Conservation (phyloP, 768 basidiomycete species). For the Psilocybe sp. region DNA sequence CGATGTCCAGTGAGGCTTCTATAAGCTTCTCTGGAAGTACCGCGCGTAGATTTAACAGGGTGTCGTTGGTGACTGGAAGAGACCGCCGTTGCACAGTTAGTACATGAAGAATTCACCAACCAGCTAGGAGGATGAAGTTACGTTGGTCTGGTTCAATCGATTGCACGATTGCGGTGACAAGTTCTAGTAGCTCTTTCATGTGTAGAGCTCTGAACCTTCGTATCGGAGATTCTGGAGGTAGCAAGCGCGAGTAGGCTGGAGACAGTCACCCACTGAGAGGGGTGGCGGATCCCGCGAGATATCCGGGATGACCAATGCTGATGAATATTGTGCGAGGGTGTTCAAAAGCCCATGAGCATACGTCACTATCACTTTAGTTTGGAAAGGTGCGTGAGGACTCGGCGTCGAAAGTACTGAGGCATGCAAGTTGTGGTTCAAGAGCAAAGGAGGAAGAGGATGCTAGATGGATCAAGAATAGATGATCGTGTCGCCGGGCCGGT, state of each 20-base stretch:
- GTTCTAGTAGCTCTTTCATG: conserved; percentile 2
- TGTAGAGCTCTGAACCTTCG: neutral
- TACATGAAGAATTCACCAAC: neutral
- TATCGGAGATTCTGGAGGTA: neutral
- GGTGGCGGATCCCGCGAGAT: too few relatives aligned
- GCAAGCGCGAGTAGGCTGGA: neutral
- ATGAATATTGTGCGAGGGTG: too few relatives aligned
- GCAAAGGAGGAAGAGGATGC: too few relatives aligned
- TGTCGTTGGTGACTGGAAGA: conserved; percentile 39
- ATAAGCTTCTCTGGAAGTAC: conserved; percentile 64
- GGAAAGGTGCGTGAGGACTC: too few relatives aligned
- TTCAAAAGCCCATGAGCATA: too few relatives aligned
- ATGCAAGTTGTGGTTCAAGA: too few relatives aligned
- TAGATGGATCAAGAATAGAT: too few relatives aligned
- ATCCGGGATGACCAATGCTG: too few relatives aligned
- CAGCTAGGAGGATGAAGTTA: neutral
- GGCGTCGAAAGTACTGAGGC: too few relatives aligned
- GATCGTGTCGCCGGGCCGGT: too few relatives aligned
- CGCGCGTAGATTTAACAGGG: conserved; percentile 50
- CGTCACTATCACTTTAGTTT: too few relatives aligned
- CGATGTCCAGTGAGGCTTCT: conserved; percentile 71
- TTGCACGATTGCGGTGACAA: conserved; percentile 13
- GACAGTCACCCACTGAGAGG: too few relatives aligned
- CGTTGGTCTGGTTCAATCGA: conserved; percentile 13
- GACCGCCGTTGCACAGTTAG: neutral